Evolutionary conservation across 2,329 filamentous ascomycete genomes (phyloP), one percentile per base, ranked within the genome.

Genomic region (Ceratocystis papillata): DNA sequence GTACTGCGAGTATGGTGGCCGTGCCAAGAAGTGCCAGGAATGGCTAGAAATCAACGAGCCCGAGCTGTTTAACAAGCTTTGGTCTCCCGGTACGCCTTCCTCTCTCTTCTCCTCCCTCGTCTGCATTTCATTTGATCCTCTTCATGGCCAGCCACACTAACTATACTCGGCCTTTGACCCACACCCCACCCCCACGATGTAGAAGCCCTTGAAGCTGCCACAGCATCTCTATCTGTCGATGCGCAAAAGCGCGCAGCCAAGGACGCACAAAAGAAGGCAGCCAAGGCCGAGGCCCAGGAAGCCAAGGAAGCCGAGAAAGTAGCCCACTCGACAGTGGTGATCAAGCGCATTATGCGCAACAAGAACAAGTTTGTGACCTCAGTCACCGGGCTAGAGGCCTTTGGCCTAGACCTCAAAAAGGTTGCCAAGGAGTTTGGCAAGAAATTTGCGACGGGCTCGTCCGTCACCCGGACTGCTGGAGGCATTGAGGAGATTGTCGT

Each of bases 1-100:
- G 94, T 99, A 96, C 79, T 99, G 94, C 80, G 94, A 99, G 79
- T 97, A 96, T 77, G 94, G 94, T 73, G 93, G 92, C 70, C 97
- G 92, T 48, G 87, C 88, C 28, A 96, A 91, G 78, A 99, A 96
- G 79, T 99, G 94, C 79, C 88, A 93, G 76, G 92, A 97, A 76
- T 99, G 94, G 94, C 85, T 99, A 22, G 79, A 90, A 73, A 83
- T 86, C 70, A 82, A 85, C 70, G 82, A 96, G 72, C 83, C 86
- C 2, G 80, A 82, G 60, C 79, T 96, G 75, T 95, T 96, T 77
- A 77, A 83, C 69, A 80, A 80, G 72, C 83, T 99, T 76, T 96
- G 96, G 82, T 96, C 91, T 62, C 82, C 88, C 77, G 90, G 91
- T 93, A 79, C 25, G 66, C 61, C 15, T 55, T 46, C 33, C 30